Base-by-base conservation (phyloP, 164 flowering plant species). In the Vitis rotundifolia region DNA sequence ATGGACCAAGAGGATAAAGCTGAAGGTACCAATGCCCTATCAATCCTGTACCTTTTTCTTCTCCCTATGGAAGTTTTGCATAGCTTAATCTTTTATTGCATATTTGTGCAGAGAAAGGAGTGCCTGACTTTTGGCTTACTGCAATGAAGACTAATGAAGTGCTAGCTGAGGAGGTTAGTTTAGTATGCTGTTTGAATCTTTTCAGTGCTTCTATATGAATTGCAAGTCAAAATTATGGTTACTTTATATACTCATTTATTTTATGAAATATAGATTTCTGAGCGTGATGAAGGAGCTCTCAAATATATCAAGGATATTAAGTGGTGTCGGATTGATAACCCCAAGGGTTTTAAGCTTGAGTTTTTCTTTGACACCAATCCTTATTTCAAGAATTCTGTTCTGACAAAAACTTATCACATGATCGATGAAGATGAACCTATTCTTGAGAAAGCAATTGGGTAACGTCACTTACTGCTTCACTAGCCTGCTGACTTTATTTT, bases 321-420 rank as follows among this genome's bases (percentile, higher is more conserved):
- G 82, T 94, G 97, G 96, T 77, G 61, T 58, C 85, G 89, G 71
- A 81, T 89, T 37, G 93, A 87, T 31, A 71, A 86, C 50, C 96
- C 97, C 3, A 94, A 91, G 82, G 98, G 98, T 55, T 94, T 94
- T 84, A 94, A 88, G 89, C 91, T 94, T 37, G 98, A 91, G 60
- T 94, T 94, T 73, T 84, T 79, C 79, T 94, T 94, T 76, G 93
- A 94, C 54, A 37, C 89, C 11, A 94, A 94, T 72, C 94, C 98
- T 11, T 91, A 56, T 62, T 94, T 94, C 73, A 90, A 87, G 79
- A 91, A 94, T 66, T 53, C 92, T 54, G 85, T 94, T 50, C 73
- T 94, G 78, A 86, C 91, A 14, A 94, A 94, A 79, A 90, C 86
- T 9, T 94, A 94, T 74, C 94, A 91, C 78, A 88, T 94, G 98